Conservation (phyloP, 2,329 filamentous ascomycete genomes). For the Trichoderma sp. region DNA sequence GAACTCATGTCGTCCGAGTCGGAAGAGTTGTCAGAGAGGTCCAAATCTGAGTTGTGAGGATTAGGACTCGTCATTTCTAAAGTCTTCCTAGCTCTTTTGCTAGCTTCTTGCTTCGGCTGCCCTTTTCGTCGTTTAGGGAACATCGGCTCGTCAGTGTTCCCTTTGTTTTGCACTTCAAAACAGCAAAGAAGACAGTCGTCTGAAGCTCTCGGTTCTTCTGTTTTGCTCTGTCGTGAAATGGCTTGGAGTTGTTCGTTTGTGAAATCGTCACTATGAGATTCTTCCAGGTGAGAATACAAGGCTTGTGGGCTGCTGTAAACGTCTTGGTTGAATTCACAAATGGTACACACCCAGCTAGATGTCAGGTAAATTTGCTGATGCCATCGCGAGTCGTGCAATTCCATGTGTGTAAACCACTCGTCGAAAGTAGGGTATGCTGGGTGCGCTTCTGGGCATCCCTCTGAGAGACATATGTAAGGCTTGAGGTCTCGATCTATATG, state of each 20-base stretch:
- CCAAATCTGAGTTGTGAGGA: background rate
- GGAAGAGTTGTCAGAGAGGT: background rate
- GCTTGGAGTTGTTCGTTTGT: background rate
- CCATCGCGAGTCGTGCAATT: constrained; percentile 8
- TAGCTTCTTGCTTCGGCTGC: background rate
- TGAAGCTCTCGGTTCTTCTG: constrained; percentile 11
- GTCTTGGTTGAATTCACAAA: background rate
- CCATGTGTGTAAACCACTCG: constrained; percentile 16
- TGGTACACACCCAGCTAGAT: constrained; percentile 4
- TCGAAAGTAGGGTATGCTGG: background rate
- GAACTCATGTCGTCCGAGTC: background rate
- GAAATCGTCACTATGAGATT: background rate
- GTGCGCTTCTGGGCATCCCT: background rate
- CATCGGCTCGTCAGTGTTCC: background rate
- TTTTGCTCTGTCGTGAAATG: constrained; percentile 18
- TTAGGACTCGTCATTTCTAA: background rate
- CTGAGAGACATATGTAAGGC: constrained; percentile 19
- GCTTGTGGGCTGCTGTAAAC: background rate
- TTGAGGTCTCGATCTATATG: constrained; percentile 19
- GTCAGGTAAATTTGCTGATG: background rate
- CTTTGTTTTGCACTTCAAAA: background rate
- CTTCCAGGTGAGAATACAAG: background rate
- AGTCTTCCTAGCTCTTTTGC: background rate
- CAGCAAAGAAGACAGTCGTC: constrained; percentile 16
- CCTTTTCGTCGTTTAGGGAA: background rate